Base-by-base conservation (phyloP, 2,329 filamentous ascomycete species). In the Metarhizium guizhouense region DNA sequence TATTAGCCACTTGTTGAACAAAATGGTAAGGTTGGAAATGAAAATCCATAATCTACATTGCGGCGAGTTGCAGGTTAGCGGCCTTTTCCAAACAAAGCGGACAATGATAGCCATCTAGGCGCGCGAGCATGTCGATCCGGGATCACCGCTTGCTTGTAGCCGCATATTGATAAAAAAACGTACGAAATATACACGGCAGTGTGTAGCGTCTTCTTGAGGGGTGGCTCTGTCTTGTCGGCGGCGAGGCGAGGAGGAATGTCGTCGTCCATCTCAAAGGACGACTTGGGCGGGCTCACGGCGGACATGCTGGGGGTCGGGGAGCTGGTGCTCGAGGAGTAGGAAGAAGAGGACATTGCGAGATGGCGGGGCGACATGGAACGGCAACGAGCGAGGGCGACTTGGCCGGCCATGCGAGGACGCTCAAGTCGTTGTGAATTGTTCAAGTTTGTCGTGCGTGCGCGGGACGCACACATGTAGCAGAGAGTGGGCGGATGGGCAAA, bases 1-100 rank as follows among this genome's bases (percentile, higher is more conserved):
- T 57, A 95, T 80, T 52, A 95, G 83, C 82, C 87, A 92, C 76
- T 95, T 95, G 79, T 95, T 95, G 79, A 95, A 95, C 59, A 95
- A 75, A 67, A 95, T 95, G 59, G 92, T 90, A 64, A 83, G 78
- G 61, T 90, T 93, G 64, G 88, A 94, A 68, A 94, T 82, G 62
- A 89, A 79, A 62, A 95, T 95, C 90, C 90, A 95, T 66, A 83
- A 81, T 54, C 78, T 81, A 45, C 14, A 25, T n/a, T 45, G 42
- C 1, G 7, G 3, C 3, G 25, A 25, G 25, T 25, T 1, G 25
- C 25, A 48, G 7, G 45, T 48, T 30, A 48, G 45, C 45, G 14
- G 18, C 8, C 25, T 11, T 40, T 30, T 8, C 4, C 45, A 30
- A 48, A 47, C 6, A 6, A 48, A 20, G 25, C 45, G 25, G 13